These are phyloP conservation scores for Globisporangium alternatum DNA, from an alignment of 352 stramenopile species.

Conservation along the genomic window DNA sequence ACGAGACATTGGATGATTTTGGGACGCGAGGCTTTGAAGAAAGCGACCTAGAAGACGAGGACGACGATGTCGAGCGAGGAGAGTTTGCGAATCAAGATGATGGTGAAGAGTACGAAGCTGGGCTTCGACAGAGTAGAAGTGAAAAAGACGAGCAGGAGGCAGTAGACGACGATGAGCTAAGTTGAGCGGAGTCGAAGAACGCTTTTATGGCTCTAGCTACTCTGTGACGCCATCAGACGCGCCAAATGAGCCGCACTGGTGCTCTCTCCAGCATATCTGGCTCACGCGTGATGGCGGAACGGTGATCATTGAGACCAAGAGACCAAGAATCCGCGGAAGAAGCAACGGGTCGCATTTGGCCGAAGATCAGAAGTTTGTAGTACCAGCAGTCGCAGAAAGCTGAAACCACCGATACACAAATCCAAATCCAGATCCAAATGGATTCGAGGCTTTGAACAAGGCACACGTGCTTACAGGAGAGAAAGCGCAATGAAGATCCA, in stretches of 20 bases:
- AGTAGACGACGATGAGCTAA: not conserved
- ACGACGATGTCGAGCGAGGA: not conserved
- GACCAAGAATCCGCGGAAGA: not conserved
- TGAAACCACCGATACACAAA: conserved; percentile 1
- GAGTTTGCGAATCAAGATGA: not conserved
- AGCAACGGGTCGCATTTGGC: not conserved
- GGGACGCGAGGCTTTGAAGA: conserved; percentile 1
- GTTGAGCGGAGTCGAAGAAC: not conserved
- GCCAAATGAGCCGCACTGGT: not conserved
- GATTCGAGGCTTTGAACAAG: not conserved
- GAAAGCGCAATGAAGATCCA: not conserved
- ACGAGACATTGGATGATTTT: not conserved
- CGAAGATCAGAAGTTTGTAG: not conserved
- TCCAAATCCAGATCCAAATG: not conserved
- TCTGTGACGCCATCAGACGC: too few species aligned
- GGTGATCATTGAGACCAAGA: not conserved
- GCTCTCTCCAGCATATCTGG: too few species aligned
- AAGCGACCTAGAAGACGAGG: not conserved
- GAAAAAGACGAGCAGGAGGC: not conserved
- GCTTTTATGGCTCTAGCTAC: not conserved
- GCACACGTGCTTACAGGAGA: not conserved
- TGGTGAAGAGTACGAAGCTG: not conserved
- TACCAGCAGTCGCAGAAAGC: not conserved
- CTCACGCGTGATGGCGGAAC: not conserved
- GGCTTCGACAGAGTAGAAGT: not conserved